Conservation (phyloP, 805 yeast genomes). For the Pichia kluyveri region DNA sequence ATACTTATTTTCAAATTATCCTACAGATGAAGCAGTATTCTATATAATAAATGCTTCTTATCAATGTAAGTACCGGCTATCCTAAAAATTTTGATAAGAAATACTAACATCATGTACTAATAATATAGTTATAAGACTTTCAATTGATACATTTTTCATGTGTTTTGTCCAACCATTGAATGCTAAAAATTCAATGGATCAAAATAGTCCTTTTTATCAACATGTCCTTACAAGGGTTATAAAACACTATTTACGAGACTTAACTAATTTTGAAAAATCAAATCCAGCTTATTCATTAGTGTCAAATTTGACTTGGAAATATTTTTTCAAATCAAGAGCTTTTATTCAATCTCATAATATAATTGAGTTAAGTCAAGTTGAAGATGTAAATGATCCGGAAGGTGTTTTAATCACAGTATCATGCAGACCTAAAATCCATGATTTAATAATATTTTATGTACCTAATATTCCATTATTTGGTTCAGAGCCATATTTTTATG, state of each 20-base stretch:
- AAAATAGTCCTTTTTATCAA: constrained; percentile 24
- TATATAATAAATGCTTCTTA: background rate
- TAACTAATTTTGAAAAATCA: constrained; percentile 8
- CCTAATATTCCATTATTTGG: constrained; percentile 36
- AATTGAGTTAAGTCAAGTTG: constrained; percentile 24
- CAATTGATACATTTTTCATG: constrained; percentile 18
- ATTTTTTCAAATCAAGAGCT: constrained; percentile 23
- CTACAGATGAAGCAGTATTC: constrained; percentile 11
- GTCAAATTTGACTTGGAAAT: constrained; percentile 25
- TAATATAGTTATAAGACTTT: constrained; percentile 14
- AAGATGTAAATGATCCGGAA: constrained; percentile 11
- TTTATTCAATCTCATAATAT: constrained; percentile 28
- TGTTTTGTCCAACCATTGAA: constrained; percentile 26
- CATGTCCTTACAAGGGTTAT: constrained; percentile 15
- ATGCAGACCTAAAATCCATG: constrained; percentile 27
- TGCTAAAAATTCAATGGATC: constrained; percentile 19
- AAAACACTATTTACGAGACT: constrained; percentile 14
- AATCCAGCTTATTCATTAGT: constrained; percentile 20
- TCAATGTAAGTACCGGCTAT: constrained; percentile 1
- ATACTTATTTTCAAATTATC: constrained; percentile 20
- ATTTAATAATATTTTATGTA: constrained; percentile 34
- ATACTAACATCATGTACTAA: background rate
- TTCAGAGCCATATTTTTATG: constrained; percentile 31
- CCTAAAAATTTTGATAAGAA: too few species aligned
- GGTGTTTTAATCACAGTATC: constrained; percentile 23